phyloP scores from a whole-genome alignment of 192 early-diverging fungal genomes.

The Backusella morwellensis region DNA sequence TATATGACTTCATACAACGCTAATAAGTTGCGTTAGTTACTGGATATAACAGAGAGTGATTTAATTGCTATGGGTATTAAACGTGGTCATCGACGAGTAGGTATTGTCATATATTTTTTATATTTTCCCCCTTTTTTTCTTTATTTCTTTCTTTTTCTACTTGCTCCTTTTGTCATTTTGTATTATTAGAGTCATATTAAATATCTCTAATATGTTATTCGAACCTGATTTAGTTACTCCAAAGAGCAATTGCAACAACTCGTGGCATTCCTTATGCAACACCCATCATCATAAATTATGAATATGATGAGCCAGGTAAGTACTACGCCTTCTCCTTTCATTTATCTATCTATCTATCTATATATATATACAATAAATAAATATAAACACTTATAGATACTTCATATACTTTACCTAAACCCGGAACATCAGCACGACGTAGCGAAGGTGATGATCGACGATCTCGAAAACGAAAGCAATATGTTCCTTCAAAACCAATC shows the following conservation, averaged over 20 bases:
- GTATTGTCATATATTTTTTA: background rate
- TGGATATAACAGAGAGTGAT: conserved; percentile 39
- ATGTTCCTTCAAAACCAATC: background rate
- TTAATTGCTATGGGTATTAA: conserved; percentile 33
- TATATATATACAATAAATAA: background rate
- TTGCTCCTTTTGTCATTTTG: background rate
- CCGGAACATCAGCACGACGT: background rate
- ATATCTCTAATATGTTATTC: background rate
- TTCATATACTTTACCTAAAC: conserved; percentile 8
- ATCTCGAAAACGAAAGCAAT: conserved; percentile 5
- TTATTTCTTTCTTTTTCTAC: background rate
- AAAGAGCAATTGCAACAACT: conserved; percentile 23
- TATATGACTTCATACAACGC: background rate
- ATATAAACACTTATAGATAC: background rate
- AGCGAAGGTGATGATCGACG: background rate
- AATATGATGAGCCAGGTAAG: conserved; percentile 5
- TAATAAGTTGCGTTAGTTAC: conserved; percentile 19
- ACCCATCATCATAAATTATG: background rate
- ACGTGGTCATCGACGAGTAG: conserved; percentile 43
- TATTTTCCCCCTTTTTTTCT: background rate
- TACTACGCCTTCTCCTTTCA: background rate
- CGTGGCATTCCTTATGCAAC: conserved; percentile 5
- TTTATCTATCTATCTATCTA: background rate
- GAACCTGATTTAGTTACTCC: conserved; percentile 29
- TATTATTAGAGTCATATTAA: background rate